Conservation (phyloP, 805 yeast species). For the Dipodascopsis uninucleata region DNA sequence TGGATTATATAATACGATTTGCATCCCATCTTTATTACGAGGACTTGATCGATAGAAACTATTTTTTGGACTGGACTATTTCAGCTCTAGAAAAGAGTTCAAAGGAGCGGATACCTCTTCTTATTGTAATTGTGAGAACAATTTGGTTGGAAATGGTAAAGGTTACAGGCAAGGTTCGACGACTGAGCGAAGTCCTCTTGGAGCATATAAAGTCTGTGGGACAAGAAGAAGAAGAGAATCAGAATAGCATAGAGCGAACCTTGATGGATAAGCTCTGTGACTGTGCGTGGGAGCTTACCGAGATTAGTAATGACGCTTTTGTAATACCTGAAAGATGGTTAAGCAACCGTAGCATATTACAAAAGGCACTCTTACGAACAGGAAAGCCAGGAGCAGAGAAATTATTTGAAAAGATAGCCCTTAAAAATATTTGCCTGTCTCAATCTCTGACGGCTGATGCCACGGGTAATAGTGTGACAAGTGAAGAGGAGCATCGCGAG, state of each 20-base stretch:
- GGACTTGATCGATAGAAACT: conserved; percentile 56
- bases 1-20: conserved; percentile 58
- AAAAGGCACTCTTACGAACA: conserved; percentile 31
- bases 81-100: conserved; percentile 46
- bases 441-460: conserved; percentile 7
- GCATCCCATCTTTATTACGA: conserved; percentile 66
- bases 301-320: conserved; percentile 33
- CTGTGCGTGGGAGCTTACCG: conserved; percentile 36
- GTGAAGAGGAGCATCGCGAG: conserved; percentile 26
- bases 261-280: conserved; percentile 35
- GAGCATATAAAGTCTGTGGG: conserved; percentile 38
- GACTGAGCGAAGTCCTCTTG: conserved; percentile 58
- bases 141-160: conserved; percentile 69
- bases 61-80: conserved; percentile 62
- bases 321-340: conserved; percentile 37
- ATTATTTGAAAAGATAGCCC: conserved; percentile 16
- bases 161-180: conserved; percentile 58
- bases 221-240: conserved; percentile 36
- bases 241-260: conserved; percentile 30
- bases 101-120: conserved; percentile 44
- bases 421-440: conserved; percentile 12
- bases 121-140: conserved; percentile 53
- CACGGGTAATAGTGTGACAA: conserved; percentile 22
- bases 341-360: conserved; percentile 30
- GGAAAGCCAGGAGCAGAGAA: conserved; percentile 17